A percentile compares a stretch with the other conserved stretches of the same genome.
phyloP scores from a whole-genome alignment of 768 basidiomycete species.

The Pleurotus pulmonarius region DNA sequence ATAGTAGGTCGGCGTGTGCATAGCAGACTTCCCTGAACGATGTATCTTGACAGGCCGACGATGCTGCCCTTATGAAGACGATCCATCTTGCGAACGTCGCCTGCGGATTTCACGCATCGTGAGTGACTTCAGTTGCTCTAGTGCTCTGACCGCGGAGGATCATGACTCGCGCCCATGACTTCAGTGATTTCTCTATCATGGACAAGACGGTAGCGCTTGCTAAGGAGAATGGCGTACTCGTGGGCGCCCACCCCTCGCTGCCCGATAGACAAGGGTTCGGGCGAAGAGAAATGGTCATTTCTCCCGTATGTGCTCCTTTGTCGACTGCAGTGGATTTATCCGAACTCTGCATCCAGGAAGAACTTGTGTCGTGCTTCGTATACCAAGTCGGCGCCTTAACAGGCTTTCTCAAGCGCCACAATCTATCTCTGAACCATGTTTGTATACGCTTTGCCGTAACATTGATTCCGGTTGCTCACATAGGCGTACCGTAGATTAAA shows the following conservation, averaged over 20 bases:
- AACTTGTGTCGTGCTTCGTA: slow-evolving; percentile 52
- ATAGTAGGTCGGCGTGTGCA: slow-evolving; percentile 27
- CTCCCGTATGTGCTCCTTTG: slow-evolving; percentile 36
- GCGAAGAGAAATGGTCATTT: slow-evolving; percentile 58
- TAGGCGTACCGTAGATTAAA: slow-evolving; percentile 37
- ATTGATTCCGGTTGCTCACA: neutral
- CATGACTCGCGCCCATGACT: neutral
- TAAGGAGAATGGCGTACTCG: slow-evolving; percentile 47
- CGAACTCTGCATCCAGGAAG: slow-evolving; percentile 34
- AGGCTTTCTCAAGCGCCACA: slow-evolving; percentile 55
- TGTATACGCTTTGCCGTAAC: too few species aligned
- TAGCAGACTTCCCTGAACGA: neutral
- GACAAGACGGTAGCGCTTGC: slow-evolving; percentile 55
- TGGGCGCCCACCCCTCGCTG: slow-evolving; percentile 69
- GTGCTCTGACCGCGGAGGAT: neutral
- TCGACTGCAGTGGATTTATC: neutral
- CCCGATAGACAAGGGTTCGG: slow-evolving; percentile 67
- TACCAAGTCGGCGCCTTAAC: slow-evolving; percentile 67
- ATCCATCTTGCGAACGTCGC: slow-evolving; percentile 63
- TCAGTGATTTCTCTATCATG: slow-evolving; percentile 64
- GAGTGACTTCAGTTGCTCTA: slow-evolving; percentile 3
- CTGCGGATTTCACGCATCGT: slow-evolving; percentile 70
- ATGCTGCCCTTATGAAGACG: slow-evolving; percentile 48
- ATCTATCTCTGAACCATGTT: slow-evolving; percentile 54
- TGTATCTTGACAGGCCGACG: slow-evolving; percentile 35